A percentile compares a stretch with the other conserved stretches of the same genome.
Evolutionary conservation across 2,329 filamentous ascomycete genomes (phyloP).

Genomic region (Penicillium sp.): DNA sequence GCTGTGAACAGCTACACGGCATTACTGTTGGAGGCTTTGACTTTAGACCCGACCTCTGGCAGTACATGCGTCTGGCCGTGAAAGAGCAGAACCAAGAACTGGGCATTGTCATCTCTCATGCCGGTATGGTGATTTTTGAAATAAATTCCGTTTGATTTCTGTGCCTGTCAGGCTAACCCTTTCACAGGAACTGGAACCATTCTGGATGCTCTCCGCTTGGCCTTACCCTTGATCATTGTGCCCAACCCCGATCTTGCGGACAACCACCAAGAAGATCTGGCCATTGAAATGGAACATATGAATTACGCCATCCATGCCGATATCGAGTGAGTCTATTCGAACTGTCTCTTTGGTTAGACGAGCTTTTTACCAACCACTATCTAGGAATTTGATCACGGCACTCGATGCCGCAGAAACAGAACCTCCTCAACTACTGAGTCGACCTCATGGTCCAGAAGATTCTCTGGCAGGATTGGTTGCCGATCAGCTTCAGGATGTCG

Average conservation of each 20-base stretch:
- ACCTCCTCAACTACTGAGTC: background rate
- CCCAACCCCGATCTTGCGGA: slow-evolving; percentile 81
- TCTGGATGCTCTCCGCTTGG: slow-evolving; percentile 75
- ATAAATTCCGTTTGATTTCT: slow-evolving; percentile 26
- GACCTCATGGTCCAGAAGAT: background rate
- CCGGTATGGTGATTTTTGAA: slow-evolving; percentile 64
- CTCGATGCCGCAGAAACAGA: background rate
- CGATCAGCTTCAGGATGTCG: slow-evolving; percentile 2
- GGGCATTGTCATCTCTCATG: slow-evolving; percentile 86
- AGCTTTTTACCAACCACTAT: background rate
- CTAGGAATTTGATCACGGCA: slow-evolving; percentile 6
- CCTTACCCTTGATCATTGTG: slow-evolving; percentile 82
- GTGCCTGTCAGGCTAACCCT: slow-evolving; percentile 7
- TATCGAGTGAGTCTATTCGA: slow-evolving; percentile 59
- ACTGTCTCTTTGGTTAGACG: background rate
- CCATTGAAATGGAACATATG: slow-evolving; percentile 71
- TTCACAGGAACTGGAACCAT: slow-evolving; percentile 82
- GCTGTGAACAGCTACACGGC: slow-evolving; percentile 35
- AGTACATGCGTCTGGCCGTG: slow-evolving; percentile 61
- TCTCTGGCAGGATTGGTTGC: background rate
- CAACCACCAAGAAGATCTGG: slow-evolving; percentile 90
- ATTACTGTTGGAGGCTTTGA: slow-evolving; percentile 66
- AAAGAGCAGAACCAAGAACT: slow-evolving; percentile 49
- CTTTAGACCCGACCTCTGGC: slow-evolving; percentile 65
- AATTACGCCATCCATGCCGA: slow-evolving; percentile 77